Percentiles rank a stretch among this genome's conserved stretches.
phyloP scores from a whole-genome alignment of 306 rosid species.

The Begonia fuchsioides region DNA sequence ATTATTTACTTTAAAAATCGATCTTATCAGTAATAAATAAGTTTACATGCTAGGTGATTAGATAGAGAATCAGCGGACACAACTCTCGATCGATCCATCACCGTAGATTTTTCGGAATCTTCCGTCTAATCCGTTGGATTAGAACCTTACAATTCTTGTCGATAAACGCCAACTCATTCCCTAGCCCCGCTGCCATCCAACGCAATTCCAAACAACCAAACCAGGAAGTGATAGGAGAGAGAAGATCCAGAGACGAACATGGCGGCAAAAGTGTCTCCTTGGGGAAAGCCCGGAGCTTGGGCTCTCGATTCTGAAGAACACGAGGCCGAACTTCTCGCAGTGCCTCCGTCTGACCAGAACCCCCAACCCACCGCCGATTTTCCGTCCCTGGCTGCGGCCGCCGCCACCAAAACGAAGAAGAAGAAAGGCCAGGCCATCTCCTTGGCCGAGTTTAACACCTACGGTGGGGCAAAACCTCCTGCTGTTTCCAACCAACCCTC shows the following conservation, averaged over 20 bases:
- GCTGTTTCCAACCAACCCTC: background rate
- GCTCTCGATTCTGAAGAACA: conserved; percentile 70
- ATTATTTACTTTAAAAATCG: no score
- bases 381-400: conserved; percentile 72
- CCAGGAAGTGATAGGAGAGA: background rate
- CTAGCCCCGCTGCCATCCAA: conserved; percentile 1
- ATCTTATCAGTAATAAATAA: no score
- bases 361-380: conserved; percentile 29
- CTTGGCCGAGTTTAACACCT: conserved; percentile 45
- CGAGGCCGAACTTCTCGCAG: conserved; percentile 40
- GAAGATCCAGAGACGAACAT: conserved; percentile 14
- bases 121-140: background rate
- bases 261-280: conserved; percentile 84
- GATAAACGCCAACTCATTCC: background rate
- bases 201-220: conserved; percentile 12
- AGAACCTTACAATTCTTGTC: background rate
- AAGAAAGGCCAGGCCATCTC: conserved; percentile 56
- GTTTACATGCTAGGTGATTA: no score
- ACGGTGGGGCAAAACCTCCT: conserved; percentile 19
- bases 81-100: no score
- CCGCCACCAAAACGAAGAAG: conserved; percentile 60
- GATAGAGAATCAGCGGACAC: no score
- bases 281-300: conserved; percentile 95
- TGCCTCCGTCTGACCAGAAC: background rate
- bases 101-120: background rate